These are phyloP conservation scores for Dispira simplex DNA, from an alignment of 192 early-diverging fungal species.

Conservation along the genomic window DNA sequence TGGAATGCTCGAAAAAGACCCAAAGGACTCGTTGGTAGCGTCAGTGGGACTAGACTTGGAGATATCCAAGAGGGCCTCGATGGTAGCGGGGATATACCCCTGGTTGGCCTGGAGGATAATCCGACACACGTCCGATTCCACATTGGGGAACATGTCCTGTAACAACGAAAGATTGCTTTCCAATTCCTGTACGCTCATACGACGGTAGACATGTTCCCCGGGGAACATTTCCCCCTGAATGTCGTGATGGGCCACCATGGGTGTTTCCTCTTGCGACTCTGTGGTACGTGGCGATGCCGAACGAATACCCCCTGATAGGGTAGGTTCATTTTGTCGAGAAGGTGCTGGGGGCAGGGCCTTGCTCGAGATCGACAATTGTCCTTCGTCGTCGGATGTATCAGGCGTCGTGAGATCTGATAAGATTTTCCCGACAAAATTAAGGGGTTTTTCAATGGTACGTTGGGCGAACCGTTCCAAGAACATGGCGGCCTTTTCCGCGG, in stretches of 20 bases:
- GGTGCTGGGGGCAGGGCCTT: too few species aligned
- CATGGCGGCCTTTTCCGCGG: slow-evolving; percentile 28
- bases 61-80: slow-evolving; percentile 32
- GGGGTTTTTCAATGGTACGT: slow-evolving; percentile 52
- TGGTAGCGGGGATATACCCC: slow-evolving; percentile 29
- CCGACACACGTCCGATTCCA: slow-evolving; percentile 50
- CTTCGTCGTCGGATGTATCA: slow-evolving; percentile 8
- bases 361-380: too few species aligned
- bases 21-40: not conserved
- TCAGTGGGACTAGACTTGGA: slow-evolving; percentile 12
- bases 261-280: not conserved
- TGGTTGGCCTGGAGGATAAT: slow-evolving; percentile 57
- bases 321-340: too few species aligned
- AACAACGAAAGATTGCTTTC: slow-evolving; percentile 36
- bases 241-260: not conserved
- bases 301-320: not conserved
- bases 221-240: slow-evolving; percentile 8
- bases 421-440: slow-evolving; percentile 54
- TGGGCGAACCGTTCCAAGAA: slow-evolving; percentile 49
- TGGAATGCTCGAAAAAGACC: not conserved
- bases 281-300: not conserved
- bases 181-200: slow-evolving; percentile 27
- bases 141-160: slow-evolving; percentile 58
- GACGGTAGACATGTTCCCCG: slow-evolving; percentile 3
- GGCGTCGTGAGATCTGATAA: slow-evolving; percentile 42